Conservation (phyloP, 345 rosid species). For the Garcia nutans region DNA sequence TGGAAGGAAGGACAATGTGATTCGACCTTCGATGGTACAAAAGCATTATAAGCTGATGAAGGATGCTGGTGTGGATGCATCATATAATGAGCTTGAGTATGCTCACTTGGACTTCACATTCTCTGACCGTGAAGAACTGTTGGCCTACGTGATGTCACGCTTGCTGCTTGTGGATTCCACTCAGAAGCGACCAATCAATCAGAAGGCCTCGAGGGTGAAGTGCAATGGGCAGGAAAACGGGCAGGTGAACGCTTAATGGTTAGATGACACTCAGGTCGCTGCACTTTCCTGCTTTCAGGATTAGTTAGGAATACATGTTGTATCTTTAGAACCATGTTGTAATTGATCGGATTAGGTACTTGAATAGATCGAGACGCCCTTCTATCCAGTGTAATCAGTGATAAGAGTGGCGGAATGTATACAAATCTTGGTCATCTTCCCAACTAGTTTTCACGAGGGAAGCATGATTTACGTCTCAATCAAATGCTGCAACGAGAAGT, state of each 20-base stretch:
- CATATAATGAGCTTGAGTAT: conserved; percentile 73
- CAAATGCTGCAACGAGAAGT: neutral
- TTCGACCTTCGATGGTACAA: conserved; percentile 75
- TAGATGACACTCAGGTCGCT: neutral
- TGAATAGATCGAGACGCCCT: neutral
- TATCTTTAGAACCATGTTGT: conserved; percentile 25
- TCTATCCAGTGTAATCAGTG: neutral
- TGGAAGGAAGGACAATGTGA: conserved; percentile 80
- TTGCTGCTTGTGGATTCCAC: conserved; percentile 55
- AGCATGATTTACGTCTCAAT: neutral
- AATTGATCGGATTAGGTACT: conserved; percentile 9
- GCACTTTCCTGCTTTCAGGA: conserved; percentile 3
- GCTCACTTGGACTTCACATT: conserved; percentile 96
- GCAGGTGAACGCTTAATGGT: conserved; percentile 1
- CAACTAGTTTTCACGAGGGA: conserved; percentile 6
- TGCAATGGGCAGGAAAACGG: conserved; percentile 37
- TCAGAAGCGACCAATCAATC: conserved; percentile 34
- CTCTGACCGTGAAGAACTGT: conserved; percentile 81
- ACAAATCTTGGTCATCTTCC: neutral
- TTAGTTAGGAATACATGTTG: conserved; percentile 26
- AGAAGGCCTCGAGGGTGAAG: conserved; percentile 42
- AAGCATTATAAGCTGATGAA: conserved; percentile 77
- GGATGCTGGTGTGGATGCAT: conserved; percentile 62
- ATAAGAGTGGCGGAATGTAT: neutral
- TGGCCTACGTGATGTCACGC: conserved; percentile 77